phyloP scores from a whole-genome alignment of 371 early-diverging fungal genomes.

The Chytridium lagenaria region DNA sequence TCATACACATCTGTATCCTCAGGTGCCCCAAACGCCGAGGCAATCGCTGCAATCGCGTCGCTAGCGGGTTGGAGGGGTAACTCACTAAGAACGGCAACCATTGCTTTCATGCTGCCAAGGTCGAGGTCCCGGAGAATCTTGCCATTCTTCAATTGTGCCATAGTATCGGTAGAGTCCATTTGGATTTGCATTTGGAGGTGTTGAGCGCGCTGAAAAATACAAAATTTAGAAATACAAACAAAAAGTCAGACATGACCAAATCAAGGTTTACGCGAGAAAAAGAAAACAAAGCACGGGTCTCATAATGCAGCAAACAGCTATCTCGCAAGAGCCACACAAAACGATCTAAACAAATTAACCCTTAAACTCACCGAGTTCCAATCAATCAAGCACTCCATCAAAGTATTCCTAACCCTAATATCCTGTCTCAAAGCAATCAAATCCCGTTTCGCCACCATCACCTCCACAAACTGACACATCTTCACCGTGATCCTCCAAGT shows the following conservation, averaged over 20 bases:
- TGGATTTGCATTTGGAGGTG: constrained; percentile 33
- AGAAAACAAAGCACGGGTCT: no score
- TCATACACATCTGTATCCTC: constrained; percentile 65
- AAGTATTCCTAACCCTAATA: constrained; percentile 80
- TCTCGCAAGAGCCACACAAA: no score
- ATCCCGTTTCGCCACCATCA: constrained; percentile 79
- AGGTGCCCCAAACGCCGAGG: neutral
- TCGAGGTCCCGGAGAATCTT: constrained; percentile 83
- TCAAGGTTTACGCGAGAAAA: constrained; percentile 1
- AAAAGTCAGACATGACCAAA: neutral
- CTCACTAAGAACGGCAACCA: constrained; percentile 78
- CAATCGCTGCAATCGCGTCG: constrained; percentile 19
- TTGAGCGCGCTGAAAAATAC: neutral
- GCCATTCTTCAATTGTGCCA: constrained; percentile 37
- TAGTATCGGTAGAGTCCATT: constrained; percentile 28
- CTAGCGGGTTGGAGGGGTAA: constrained; percentile 72
- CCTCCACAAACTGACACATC: constrained; percentile 84
- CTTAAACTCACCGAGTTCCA: constrained; percentile 78
- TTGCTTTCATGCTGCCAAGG: constrained; percentile 80
- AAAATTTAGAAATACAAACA: constrained; percentile 33
- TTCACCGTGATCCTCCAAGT: constrained; percentile 72
- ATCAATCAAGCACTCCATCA: constrained; percentile 62
- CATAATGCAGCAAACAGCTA: no score
- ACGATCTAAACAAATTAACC: no score
- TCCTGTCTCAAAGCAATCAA: constrained; percentile 84